Evolutionary conservation across 2,329 filamentous ascomycete species (phyloP).

Genomic region (Fusarium concolor): DNA sequence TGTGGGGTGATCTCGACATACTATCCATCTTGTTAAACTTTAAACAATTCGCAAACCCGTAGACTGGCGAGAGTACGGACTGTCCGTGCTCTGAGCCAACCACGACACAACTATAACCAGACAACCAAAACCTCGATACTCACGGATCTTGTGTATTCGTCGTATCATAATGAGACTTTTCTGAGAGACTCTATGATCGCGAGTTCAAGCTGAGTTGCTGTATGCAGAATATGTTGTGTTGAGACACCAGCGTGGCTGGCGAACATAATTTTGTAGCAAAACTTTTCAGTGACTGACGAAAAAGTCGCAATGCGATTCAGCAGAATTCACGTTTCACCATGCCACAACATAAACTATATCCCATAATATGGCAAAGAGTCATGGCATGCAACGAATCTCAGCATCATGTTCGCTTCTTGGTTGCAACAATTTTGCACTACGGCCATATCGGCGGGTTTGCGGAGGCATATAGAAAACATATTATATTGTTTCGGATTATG

Average conservation of each 20-base stretch:
- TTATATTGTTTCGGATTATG: neutral
- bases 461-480: neutral
- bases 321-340: neutral
- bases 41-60: neutral
- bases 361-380: neutral
- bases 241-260: neutral
- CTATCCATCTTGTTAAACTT: neutral
- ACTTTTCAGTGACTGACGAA: neutral
- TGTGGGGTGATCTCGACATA: constrained; percentile 65
- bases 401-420: neutral
- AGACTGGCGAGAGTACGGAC: neutral
- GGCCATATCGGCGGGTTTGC: neutral
- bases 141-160: neutral
- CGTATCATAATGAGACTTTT: neutral
- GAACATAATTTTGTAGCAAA: neutral
- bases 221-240: neutral
- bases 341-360: neutral
- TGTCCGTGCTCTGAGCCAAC: neutral
- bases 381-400: neutral
- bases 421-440: neutral
- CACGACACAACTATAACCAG: neutral
- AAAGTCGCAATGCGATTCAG: neutral
- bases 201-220: neutral
- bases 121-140: neutral
- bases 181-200: neutral